Conservation (phyloP, 768 basidiomycete genomes). For the Mrakia gelida region DNA sequence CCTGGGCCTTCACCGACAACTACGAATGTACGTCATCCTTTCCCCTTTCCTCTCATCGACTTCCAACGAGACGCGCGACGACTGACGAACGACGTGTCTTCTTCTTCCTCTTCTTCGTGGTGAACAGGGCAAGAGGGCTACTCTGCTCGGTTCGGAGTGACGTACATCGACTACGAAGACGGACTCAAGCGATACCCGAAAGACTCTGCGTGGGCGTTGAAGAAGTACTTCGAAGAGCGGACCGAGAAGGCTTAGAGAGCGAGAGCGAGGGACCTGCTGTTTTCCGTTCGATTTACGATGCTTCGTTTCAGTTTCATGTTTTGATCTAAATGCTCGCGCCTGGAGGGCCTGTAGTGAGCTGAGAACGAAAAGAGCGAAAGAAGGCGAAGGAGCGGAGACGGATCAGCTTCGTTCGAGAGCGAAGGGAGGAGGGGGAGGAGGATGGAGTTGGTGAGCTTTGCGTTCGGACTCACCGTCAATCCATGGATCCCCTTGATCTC, state of each 20-base stretch:
- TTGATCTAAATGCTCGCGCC: not conserved
- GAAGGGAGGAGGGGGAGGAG: not conserved
- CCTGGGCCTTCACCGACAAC: slow-evolving; percentile 8
- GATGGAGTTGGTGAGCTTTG: not conserved
- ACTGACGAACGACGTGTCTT: not conserved
- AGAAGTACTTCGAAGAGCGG: not conserved
- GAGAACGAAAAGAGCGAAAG: not conserved
- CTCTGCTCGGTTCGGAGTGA: slow-evolving; percentile 63
- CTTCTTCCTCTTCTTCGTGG: not conserved
- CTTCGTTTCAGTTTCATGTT: no score
- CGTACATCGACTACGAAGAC: slow-evolving; percentile 65
- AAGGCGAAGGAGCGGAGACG: no score
- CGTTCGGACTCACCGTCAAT: slow-evolving; percentile 62
- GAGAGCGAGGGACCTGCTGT: no score
- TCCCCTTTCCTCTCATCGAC: not conserved
- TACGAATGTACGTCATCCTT: not conserved
- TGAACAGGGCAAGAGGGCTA: slow-evolving; percentile 53
- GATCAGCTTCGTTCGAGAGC: not conserved
- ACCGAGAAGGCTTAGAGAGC: not conserved
- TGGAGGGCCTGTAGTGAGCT: not conserved
- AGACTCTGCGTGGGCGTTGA: slow-evolving; percentile 48
- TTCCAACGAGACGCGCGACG: not conserved
- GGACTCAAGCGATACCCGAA: slow-evolving; percentile 61
- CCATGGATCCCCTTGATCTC: slow-evolving; percentile 92
- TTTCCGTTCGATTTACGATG: no score